Evolutionary conservation across 75 land plant species (phyloP), one percentile per base, ranked within the genome.

Genomic region (Gnetum montanum): DNA sequence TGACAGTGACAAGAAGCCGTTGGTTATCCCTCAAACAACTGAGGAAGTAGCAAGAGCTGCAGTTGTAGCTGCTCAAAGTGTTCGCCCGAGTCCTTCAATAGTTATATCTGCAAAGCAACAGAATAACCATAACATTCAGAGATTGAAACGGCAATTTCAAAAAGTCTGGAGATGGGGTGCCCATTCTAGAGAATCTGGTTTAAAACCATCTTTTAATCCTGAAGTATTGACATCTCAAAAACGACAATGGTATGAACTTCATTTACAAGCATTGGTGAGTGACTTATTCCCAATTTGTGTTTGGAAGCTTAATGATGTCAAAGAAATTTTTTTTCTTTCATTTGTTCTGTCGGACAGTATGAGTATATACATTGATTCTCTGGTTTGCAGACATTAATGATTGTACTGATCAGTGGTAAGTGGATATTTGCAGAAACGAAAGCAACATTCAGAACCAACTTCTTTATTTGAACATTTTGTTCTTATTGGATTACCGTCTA

Each of bases 401-500:
- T 10, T 40, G 12, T 40, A 15, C 41, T 10, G 10, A n/a, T n/a
- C n/a, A n/a, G n/a, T n/a, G n/a, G n/a, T n/a, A n/a, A n/a, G n/a
- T n/a, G n/a, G n/a, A 0, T 40, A 11, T 19, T 24, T 79, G 60
- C 73, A 93, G 90, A 82, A 77, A 46, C 66, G 64, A 38, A 80
- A 59, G 45, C 80, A 75, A 35, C 68, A 78, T 55, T 64, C 77
- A 55, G 90, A 89, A 56, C 98, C 96, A 0, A 74, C 69, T 26
- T 70, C 80, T 50, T 63, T 94, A 31, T 94, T 89, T 72, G 98
- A 94, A 47, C 98, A 94, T 58, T 90, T 94, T 59, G 69, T 94
- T 46, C 66, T 94, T 65, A 82, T 72, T 29, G 98, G 96, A 31
- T 73, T 94, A 58, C 90, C 69, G 61, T 79, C 98, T 55, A 69